Conservation (phyloP, 176 grass and related monocot genomes). For the Ensete glaucum region DNA sequence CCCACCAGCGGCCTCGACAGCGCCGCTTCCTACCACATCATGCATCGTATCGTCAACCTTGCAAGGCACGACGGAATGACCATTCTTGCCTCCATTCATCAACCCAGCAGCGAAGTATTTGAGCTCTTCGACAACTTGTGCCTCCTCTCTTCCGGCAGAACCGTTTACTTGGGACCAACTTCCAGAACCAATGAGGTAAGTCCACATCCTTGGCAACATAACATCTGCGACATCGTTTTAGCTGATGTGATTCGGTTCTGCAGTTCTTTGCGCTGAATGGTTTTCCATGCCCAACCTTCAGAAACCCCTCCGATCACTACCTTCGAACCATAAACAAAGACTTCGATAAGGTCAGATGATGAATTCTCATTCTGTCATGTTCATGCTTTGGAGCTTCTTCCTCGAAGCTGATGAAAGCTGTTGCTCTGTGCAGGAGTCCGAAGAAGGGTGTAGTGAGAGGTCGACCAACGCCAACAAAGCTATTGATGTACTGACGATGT, state of each 20-base stretch:
- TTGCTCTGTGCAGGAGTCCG: neutral
- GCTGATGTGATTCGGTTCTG: neutral
- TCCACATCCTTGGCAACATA: neutral
- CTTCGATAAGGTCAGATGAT: slow-evolving; percentile 54
- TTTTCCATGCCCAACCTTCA: slow-evolving; percentile 64
- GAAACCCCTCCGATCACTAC: slow-evolving; percentile 91
- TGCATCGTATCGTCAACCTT: slow-evolving; percentile 49
- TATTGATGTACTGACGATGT: neutral
- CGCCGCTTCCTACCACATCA: slow-evolving; percentile 73
- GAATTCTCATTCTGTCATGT: neutral
- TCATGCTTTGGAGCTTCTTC: no score
- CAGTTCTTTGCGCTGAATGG: slow-evolving; percentile 74
- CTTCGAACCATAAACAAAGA: slow-evolving; percentile 90
- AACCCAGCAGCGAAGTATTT: slow-evolving; percentile 81
- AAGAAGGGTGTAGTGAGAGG: neutral
- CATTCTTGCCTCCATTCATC: slow-evolving; percentile 70
- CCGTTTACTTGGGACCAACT: slow-evolving; percentile 67
- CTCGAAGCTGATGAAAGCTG: no score
- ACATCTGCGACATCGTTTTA: neutral
- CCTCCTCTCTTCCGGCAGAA: slow-evolving; percentile 72
- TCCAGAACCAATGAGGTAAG: slow-evolving; percentile 48
- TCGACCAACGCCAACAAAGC: neutral
- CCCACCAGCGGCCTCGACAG: slow-evolving; percentile 91
- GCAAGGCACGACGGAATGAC: slow-evolving; percentile 65
- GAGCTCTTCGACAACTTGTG: slow-evolving; percentile 58